phyloP scores from a whole-genome alignment of 1,284 basidiomycete species.

The Rhodotorula sp. region DNA sequence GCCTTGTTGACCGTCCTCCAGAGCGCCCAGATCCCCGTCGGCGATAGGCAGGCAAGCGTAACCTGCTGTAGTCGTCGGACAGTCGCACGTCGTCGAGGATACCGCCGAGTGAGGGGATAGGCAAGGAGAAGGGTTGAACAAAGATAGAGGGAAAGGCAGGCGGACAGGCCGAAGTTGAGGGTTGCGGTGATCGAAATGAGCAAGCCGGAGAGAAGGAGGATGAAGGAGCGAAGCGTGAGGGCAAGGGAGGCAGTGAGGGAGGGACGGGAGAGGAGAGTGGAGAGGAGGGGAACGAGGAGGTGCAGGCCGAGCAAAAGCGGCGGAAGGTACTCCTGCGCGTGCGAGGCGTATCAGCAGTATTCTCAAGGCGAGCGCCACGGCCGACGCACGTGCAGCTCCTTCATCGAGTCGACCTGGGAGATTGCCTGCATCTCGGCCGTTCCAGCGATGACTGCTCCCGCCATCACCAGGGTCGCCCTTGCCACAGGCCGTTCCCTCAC shows the following conservation, averaged over 20 bases:
- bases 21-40: constrained; percentile 17
- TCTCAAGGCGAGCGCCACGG: constrained; percentile 37
- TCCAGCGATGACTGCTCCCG: constrained; percentile 41
- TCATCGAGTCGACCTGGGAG: constrained; percentile 20
- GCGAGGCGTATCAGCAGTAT: not conserved
- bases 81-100: constrained; percentile 9
- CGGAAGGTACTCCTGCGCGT: constrained; percentile 18
- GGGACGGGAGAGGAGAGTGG: constrained; percentile 5
- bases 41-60: not conserved
- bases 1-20: constrained; percentile 13
- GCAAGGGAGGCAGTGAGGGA: constrained; percentile 45
- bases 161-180: constrained; percentile 59
- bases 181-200: constrained; percentile 79
- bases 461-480: constrained; percentile 58
- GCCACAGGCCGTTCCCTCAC: constrained; percentile 53
- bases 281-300: constrained; percentile 42
- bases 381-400: constrained; percentile 33
- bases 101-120: not conserved
- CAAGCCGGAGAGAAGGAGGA: constrained; percentile 73
- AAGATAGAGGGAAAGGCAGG: constrained; percentile 40
- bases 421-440: constrained; percentile 27
- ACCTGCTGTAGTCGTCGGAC: constrained; percentile 32
- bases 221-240: constrained; percentile 61
- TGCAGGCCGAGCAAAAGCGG: constrained; percentile 33
- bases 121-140: constrained; percentile 23